Evolutionary conservation across 805 yeast genomes (phyloP), one percentile per base, ranked within the genome.

Genomic region (Sugiyamaella floridensis): DNA sequence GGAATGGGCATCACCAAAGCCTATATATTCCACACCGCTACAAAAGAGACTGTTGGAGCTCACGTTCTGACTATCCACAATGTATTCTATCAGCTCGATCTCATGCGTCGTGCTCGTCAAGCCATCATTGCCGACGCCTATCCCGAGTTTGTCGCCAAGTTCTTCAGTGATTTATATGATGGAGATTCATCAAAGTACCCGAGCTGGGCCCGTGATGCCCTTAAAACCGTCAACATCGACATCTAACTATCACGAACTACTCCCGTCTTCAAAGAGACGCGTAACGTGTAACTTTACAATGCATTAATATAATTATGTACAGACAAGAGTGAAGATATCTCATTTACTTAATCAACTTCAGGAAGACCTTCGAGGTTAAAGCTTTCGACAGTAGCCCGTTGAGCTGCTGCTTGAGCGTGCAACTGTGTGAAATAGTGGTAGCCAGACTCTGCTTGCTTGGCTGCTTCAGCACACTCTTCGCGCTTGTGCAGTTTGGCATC

Each of bases 401-500:
- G 83, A 43, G 68, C 68, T 14, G 63, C 60, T 19, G 79, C 74
- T 56, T 75, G 76, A 45, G 70, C 68, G 51, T 73, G 65, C 55
- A 86, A 65, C 26, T 71, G 69, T 15, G 71, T 71, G 68, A 85
- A 86, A 61, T 81, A 84, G 9, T 70, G 69, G 52, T 73, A 70
- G 50, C 86, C 79, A 18, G 74, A 61, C 49, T 82, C 82, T 4
- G 87, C 82, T 50, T 77, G 76, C 47, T 75, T 74, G 45, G 83
- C 75, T 28, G 76, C 74, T 10, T 67, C 68, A 53, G 79, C 75
- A 43, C 82, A 69, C 55, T 77, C 78, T 49, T 78, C 79, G 63
- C 85, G 82, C 63, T 80, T 78, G 2, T 75, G 67, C 14, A 77
- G 75, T 54, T 82, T 77, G 59, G 77, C 76, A 57, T 86, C 93